Base-by-base conservation (phyloP, 2,329 filamentous ascomycete species). In the Epichloe uncinata region DNA sequence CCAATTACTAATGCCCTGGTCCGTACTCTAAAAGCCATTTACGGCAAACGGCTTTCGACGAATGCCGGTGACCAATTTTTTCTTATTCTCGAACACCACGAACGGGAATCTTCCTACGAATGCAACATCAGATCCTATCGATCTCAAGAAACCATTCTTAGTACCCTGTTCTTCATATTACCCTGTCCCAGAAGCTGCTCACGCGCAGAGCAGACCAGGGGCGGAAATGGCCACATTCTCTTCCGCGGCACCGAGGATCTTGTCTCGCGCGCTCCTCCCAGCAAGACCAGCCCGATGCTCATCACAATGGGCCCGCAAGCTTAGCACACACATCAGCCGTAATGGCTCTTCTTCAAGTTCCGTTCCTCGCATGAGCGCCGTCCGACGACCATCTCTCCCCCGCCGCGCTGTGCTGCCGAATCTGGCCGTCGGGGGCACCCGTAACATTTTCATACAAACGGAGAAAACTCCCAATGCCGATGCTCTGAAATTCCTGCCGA, bases 401-500 rank as follows among this genome's bases (percentile, higher is more conserved):
- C 43, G 16, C 57, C 60, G 45, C 54, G 51, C 12, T 15, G 30
- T 35, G 13, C 30, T 26, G 48, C 52, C 40, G 53, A 50, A 42
- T 50, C 43, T 48, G 49, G 47, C 20, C 53, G 48, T 47, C 55
- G 43, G 49, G 49, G 69, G 70, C 46, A 66, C 65, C 52, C 83
- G 91, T 56, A 89, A 82, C 22, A 95, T 98, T 67, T 98, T 97
- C 73, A 98, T 98, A 63, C 93, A 98, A 70, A 97, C 91, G 5
- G 91, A 97, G 64, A 79, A 78, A 56, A 98, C 93, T 1, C 93
- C 93, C 26, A 98, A 98, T 69, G 75, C 82, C n/a, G 89, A 97
- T 71, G 90, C 89, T 35, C 77, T 97, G 61, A 98, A 98, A 71
- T 98, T 98, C 70, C 78, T 94, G 38, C 93, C 93, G 2, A 95